Base-by-base conservation (phyloP, 2,329 filamentous ascomycete genomes). In the Penicillium sp. region DNA sequence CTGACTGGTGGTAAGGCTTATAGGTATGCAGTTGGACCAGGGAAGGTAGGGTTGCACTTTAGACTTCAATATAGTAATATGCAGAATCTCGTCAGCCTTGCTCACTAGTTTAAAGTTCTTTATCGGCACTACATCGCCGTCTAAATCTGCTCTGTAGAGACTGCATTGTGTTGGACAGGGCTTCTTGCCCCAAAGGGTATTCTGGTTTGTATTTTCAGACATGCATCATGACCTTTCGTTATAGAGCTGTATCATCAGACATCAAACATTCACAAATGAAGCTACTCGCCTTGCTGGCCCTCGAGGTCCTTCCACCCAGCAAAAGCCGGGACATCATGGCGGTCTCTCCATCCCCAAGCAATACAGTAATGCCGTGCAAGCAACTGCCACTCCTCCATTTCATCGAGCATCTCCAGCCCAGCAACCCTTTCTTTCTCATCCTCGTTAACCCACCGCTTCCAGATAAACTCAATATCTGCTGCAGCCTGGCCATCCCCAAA, bases 301-400 rank as follows among this genome's bases (percentile, higher is more conserved):
- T 69, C 62, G 43, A 79, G 41, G 11, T 61, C 62, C 43, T 60
- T 68, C 77, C 76, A 79, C 11, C 64, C 65, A 27, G 64, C 62
- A 65, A 77, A 78, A 8, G 61, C 61, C n/a, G 55, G 50, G 36
- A 46, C 29, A 43, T 58, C 52, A 25, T 64, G 60, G 68, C 72
- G 51, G 33, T 86, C 85, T 65, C 84, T 87, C 84, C 89, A 95
- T 1, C 87, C 94, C 93, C 93, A 97, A 4, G 86, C 87, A 43
- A 99, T 83, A 62, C 92, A 87, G 69, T 99, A 99, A 79, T 99
- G 94, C 62, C 83, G 85, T 0, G 92, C 90, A 65, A 99, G 75
- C 65, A 99, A 75, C 68, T 88, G 82, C 89, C 94, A 96, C 77
- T 99, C 94, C 75, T 99, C 94, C 25, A 97, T 83, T 75, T 99